Conservation (phyloP, 768 basidiomycete species). For the Glaciozyma antarctica region DNA sequence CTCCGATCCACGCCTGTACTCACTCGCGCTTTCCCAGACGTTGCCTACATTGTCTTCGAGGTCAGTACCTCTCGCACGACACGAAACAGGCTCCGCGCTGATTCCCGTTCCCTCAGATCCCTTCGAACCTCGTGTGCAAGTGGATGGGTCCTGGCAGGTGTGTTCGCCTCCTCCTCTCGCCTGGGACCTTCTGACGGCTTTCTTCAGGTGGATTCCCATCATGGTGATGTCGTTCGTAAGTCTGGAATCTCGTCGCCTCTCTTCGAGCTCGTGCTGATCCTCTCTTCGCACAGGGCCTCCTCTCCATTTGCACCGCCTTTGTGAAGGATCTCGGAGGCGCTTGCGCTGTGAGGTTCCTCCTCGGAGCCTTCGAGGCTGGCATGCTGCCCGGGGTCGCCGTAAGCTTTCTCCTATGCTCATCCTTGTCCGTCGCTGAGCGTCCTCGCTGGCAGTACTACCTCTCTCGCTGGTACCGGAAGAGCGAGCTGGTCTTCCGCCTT, state of each 20-base stretch:
- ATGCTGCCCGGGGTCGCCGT: slow-evolving; percentile 21
- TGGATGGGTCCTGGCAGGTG: slow-evolving; percentile 9
- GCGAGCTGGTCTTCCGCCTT: slow-evolving; percentile 32
- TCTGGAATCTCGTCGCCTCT: no score
- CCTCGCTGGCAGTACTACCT: slow-evolving; percentile 10
- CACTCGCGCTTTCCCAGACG: neutral
- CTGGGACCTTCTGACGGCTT: no score
- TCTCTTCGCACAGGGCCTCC: no score
- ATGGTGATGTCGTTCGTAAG: slow-evolving; percentile 14
- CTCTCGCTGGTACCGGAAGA: slow-evolving; percentile 22
- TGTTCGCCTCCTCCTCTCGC: no score
- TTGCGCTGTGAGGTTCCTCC: slow-evolving; percentile 22
- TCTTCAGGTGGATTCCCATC: slow-evolving; percentile 7
- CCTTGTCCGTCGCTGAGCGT: no score
- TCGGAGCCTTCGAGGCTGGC: slow-evolving; percentile 17
- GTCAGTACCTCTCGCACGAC: neutral
- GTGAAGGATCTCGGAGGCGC: no score
- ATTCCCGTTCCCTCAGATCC: neutral
- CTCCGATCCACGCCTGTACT: neutral
- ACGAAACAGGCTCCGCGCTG: neutral
- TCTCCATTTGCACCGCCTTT: slow-evolving; percentile 2
- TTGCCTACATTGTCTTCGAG: neutral
- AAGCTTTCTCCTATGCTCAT: no score
- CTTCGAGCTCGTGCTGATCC: no score
- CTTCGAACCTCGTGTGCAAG: neutral